A percentile compares a stretch with the other conserved stretches of the same genome.
These are phyloP conservation scores for Phytophthora meadii DNA, from an alignment of 352 stramenopile species.

Conservation along the genomic window DNA sequence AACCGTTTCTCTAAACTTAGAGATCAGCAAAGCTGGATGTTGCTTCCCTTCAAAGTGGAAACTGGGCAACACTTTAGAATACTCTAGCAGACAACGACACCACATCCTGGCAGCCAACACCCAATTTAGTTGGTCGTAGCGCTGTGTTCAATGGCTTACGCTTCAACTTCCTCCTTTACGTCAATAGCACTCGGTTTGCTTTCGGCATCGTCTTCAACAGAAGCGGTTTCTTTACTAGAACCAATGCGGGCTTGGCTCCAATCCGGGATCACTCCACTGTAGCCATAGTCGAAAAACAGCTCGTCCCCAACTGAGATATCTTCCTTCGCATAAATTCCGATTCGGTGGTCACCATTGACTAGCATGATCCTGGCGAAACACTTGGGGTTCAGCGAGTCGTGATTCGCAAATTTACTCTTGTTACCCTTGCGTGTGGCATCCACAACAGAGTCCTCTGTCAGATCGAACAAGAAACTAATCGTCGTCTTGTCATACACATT, in stretches of 20 bases:
- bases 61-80: background rate
- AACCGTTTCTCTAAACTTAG: conserved; percentile 33
- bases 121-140: conserved; percentile 6
- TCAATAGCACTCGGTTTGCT: conserved; percentile 9
- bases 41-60: conserved; percentile 1
- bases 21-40: background rate
- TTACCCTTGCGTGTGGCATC: conserved; percentile 96
- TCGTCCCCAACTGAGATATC: conserved; percentile 90
- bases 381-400: conserved; percentile 82
- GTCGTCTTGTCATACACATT: conserved; percentile 92
- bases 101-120: background rate
- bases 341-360: conserved; percentile 93
- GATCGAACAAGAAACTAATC: conserved; percentile 95
- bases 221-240: conserved; percentile 30
- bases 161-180: conserved; percentile 23
- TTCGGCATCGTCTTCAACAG: conserved; percentile 23
- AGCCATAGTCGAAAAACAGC: conserved; percentile 87
- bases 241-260: conserved; percentile 78
- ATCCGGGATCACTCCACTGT: conserved; percentile 82
- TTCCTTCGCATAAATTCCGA: conserved; percentile 93
- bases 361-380: conserved; percentile 88
- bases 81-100: conserved; percentile 1
- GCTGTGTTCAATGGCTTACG: conserved; percentile 4
- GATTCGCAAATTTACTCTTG: conserved; percentile 96
- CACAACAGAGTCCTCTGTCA: conserved; percentile 93